Conservation (phyloP, 2,329 filamentous ascomycete species). For the Trichoderma polysporum region DNA sequence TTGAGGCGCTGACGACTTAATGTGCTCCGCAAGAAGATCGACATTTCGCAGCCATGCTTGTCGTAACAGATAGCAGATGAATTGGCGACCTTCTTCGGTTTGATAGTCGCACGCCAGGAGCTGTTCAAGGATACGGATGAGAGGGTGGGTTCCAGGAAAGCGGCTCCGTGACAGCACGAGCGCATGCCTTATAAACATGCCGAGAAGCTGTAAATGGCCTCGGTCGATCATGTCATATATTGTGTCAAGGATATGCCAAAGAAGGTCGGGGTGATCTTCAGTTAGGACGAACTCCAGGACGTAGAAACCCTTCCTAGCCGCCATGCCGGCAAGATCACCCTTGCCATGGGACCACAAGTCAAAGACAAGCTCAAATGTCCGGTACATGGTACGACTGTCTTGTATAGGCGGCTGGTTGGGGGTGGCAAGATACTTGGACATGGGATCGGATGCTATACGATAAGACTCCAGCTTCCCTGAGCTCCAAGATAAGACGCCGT, state of each 20-base stretch:
- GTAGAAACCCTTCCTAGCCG: conserved; percentile 38
- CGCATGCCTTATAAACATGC: conserved; percentile 37
- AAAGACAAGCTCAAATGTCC: conserved; percentile 40
- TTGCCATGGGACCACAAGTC: conserved; percentile 39
- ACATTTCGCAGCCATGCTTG: conserved; percentile 41
- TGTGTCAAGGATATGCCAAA: conserved; percentile 42
- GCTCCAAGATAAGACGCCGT: conserved; percentile 37
- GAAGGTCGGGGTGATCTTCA: conserved; percentile 39
- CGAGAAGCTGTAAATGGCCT: conserved; percentile 36
- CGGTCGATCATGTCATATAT: conserved; percentile 40
- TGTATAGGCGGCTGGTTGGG: conserved; percentile 39
- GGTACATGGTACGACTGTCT: conserved; percentile 42
- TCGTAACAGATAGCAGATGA: conserved; percentile 36
- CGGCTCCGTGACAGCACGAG: conserved; percentile 30
- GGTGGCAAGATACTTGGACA: conserved; percentile 38
- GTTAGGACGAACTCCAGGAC: conserved; percentile 39
- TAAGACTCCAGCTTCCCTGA: conserved; percentile 35
- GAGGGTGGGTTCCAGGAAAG: conserved; percentile 35
- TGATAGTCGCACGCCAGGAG: conserved; percentile 34
- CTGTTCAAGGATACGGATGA: conserved; percentile 36
- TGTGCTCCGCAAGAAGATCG: conserved; percentile 34
- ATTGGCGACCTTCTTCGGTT: conserved; percentile 33
- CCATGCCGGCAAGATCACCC: conserved; percentile 38
- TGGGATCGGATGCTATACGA: conserved; percentile 33
- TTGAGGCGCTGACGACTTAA: conserved; percentile 31